Base-by-base conservation (phyloP, 139 green algal species). In the Chlamydomonas sphaeroides region DNA sequence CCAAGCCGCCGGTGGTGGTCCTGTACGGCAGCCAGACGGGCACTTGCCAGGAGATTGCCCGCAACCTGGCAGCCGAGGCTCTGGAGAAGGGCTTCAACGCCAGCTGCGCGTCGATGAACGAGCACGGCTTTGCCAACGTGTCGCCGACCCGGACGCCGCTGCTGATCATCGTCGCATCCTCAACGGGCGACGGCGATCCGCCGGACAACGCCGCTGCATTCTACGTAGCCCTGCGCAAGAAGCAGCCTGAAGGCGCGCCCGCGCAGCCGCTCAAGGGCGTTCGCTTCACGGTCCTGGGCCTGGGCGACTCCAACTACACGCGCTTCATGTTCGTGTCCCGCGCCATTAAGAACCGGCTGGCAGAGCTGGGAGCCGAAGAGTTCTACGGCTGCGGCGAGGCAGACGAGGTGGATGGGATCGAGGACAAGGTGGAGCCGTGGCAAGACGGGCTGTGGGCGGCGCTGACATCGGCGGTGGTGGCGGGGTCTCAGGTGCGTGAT, bases 301-400 rank as follows among this genome's bases (percentile, higher is more conserved):
- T 99, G 42, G 97, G 97, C 2, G 97, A 99, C 91, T 97, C 92
- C 69, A 99, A 99, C 89, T 99, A 99, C 88, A 99, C 96, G 15
- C 89, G 91, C 56, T 99, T 96, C 90, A 98, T 98, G 93, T 67
- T 84, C 15, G 93, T 99, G 38, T 89, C 96, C 0, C 90, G 96
- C 5, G 73, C 82, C 10, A 89, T 98, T 32, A 87, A 89, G 23
- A 87, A 41, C 56, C 87, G 89, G 74, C 87, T 99, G 33, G 49
- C 82, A n/a, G 94, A 98, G 35, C 74, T 98, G 63, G 97, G 97
- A 17, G 97, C 93, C 0, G 71, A 68, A 18, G 72, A 68, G 28
- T 98, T 98, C 86, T 96, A 95, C 73, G 61, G 75, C 1, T 85
- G 63, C 36, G 85, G 49, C 30, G 96, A 99, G 84, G 95, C 94